Evolutionary conservation across 257 asterid genomes (phyloP), one percentile per base, ranked within the genome.

Genomic region (Ajuga chamaepitys): DNA sequence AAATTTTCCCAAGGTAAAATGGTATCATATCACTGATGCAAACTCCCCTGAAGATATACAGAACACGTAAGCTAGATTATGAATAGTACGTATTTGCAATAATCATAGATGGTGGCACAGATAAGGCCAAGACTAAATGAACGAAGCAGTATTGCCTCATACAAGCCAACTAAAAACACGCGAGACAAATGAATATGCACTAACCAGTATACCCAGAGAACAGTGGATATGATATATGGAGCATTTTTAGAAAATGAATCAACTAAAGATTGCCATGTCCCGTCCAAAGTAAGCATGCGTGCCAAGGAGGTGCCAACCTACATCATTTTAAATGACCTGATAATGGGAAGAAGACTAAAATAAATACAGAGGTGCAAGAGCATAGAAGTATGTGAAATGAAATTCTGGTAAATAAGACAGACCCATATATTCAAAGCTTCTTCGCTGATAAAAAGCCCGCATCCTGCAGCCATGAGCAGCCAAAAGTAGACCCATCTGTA

Each of bases 11-110:
- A 17, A 91, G 63, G 76, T 88, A 88, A 81, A 91, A 88, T 61
- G 97, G 97, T 77, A 91, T 75, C 97, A 91, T 86, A 73, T 91
- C 97, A 68, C 97, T 91, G 66, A 91, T 78, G 73, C 96, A 85
- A 67, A 91, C 95, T 47, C 96, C 98, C 96, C 96, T 88, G 84
- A 40, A 16, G 58, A 58, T 67, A 42, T 38, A 47, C 6, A 18
- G 41, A 61, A 72, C 67, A 46, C 4, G 8, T 22, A 60, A 66
- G 68, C 18, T 41, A 13, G 32, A 58, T 4, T 13, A 47, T n/a
- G 32, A 26, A 17, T 34, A 22, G 53, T 56, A 55, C 7, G 3
- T 4, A 69, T 22, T 30, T 20, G 54, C 55, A 58, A 64, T 18
- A 38, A 22, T 58, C 20, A 51, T 34, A 52, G 32, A 53, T 44